These are phyloP conservation scores for Quercus mongolica DNA, from an alignment of 306 rosid species.

Conservation along the genomic window DNA sequence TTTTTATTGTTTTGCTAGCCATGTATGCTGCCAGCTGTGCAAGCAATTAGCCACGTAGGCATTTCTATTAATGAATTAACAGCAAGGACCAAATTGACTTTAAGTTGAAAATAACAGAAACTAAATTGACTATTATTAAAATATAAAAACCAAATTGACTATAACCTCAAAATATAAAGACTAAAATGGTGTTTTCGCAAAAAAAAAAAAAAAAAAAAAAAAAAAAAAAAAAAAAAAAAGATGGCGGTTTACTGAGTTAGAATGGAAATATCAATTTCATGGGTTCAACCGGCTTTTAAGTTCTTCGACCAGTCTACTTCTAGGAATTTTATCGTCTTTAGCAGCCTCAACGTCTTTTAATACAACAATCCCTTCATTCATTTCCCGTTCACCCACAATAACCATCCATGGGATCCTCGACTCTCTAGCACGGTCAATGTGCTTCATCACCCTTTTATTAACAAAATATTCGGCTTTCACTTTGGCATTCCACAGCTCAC, in stretches of 20 bases:
- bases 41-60: too few relatives aligned
- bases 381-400: constrained; percentile 66
- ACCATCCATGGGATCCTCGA: constrained; percentile 88
- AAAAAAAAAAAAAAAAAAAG: too few relatives aligned
- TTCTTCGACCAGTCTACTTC: constrained; percentile 61
- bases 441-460: constrained; percentile 58
- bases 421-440: constrained; percentile 69
- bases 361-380: constrained; percentile 57
- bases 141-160: too few relatives aligned
- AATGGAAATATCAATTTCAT: not conserved
- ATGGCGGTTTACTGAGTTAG: too few relatives aligned
- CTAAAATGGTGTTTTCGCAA: too few relatives aligned
- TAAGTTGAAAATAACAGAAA: fast-evolving
- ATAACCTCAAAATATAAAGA: fast-evolving
- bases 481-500: constrained; percentile 69
- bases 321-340: constrained; percentile 34
- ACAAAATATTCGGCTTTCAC: constrained; percentile 64
- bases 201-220: too few relatives aligned
- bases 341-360: constrained; percentile 48
- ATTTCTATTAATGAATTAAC: too few relatives aligned
- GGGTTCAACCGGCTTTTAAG: constrained; percentile 44
- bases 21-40: too few relatives aligned
- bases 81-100: too few relatives aligned
- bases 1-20: too few relatives aligned
- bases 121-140: too few relatives aligned